Conservation (phyloP, 2,329 filamentous ascomycete genomes). For the Xylaria multiplex region DNA sequence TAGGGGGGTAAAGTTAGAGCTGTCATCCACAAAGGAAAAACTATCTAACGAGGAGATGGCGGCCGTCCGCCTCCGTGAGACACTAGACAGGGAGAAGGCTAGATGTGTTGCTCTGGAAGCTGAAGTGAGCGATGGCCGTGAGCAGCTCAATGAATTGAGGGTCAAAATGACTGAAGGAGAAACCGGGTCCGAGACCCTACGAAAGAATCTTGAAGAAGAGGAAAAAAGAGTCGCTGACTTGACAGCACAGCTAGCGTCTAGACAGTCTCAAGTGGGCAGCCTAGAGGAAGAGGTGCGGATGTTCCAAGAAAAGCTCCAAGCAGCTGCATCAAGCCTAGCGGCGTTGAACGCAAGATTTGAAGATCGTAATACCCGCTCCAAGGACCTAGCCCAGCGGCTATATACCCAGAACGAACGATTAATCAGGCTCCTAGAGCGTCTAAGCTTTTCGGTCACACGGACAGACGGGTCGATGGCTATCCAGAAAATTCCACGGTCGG, state of each 20-base stretch:
- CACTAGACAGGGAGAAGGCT: slow-evolving; percentile 63
- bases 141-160: slow-evolving; percentile 74
- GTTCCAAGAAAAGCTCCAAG: slow-evolving; percentile 72
- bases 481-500: slow-evolving; percentile 73
- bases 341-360: slow-evolving; percentile 69
- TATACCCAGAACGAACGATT: slow-evolving; percentile 87
- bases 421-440: slow-evolving; percentile 82
- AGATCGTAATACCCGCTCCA: slow-evolving; percentile 75
- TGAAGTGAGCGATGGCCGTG: slow-evolving; percentile 71
- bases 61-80: slow-evolving; percentile 63
- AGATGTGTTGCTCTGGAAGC: slow-evolving; percentile 64
- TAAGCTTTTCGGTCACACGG: slow-evolving; percentile 84
- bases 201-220: slow-evolving; percentile 78
- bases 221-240: slow-evolving; percentile 75
- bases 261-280: slow-evolving; percentile 78
- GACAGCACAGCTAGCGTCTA: slow-evolving; percentile 75
- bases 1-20: slow-evolving; percentile 66
- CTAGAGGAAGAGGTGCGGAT: slow-evolving; percentile 79
- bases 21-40: slow-evolving; percentile 63
- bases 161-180: slow-evolving; percentile 82
- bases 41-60: slow-evolving; percentile 63
- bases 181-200: slow-evolving; percentile 81
- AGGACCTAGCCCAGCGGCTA: slow-evolving; percentile 84
- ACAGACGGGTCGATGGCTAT: slow-evolving; percentile 78
- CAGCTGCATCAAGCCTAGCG: slow-evolving; percentile 62